These are phyloP conservation scores for Pythium sp. DNA, from an alignment of 352 stramenopile species.

Conservation along the genomic window DNA sequence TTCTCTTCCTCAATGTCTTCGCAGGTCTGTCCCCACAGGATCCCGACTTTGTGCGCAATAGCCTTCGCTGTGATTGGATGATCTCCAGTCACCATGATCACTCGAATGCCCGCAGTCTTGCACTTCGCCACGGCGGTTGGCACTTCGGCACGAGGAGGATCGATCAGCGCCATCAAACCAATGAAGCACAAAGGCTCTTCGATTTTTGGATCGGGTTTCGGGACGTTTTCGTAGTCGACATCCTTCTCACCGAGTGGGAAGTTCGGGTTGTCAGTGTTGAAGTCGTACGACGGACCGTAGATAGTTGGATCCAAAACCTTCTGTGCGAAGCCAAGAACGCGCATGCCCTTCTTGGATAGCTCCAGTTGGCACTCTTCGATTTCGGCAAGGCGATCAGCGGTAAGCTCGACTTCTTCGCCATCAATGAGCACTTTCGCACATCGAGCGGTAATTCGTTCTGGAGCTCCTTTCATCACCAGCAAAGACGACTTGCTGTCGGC, in stretches of 20 bases:
- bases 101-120: conserved; percentile 90
- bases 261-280: conserved; percentile 79
- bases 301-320: conserved; percentile 47
- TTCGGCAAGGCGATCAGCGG: conserved; percentile 87
- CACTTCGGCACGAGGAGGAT: conserved; percentile 91
- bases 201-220: conserved; percentile 63
- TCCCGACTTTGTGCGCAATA: conserved; percentile 92
- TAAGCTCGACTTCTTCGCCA: conserved; percentile 80
- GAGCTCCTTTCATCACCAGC: conserved; percentile 87
- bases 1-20: conserved; percentile 87
- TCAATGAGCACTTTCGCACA: conserved; percentile 64
- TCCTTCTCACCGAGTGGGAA: conserved; percentile 83
- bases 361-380: conserved; percentile 46
- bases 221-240: conserved; percentile 68
- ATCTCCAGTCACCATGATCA: conserved; percentile 95
- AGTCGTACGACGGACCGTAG: conserved; percentile 59
- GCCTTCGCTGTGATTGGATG: conserved; percentile 91
- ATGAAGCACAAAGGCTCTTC: conserved; percentile 88
- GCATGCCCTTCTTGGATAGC: conserved; percentile 70
- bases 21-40: conserved; percentile 86
- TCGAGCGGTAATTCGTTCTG: conserved; percentile 82
- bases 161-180: conserved; percentile 95
- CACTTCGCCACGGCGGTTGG: conserved; percentile 87
- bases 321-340: conserved; percentile 64
- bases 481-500: conserved; percentile 13